Evolutionary conservation across 345 rosid species (phyloP), one percentile per base, ranked within the genome.

Genomic region (Erodium maritimum): DNA sequence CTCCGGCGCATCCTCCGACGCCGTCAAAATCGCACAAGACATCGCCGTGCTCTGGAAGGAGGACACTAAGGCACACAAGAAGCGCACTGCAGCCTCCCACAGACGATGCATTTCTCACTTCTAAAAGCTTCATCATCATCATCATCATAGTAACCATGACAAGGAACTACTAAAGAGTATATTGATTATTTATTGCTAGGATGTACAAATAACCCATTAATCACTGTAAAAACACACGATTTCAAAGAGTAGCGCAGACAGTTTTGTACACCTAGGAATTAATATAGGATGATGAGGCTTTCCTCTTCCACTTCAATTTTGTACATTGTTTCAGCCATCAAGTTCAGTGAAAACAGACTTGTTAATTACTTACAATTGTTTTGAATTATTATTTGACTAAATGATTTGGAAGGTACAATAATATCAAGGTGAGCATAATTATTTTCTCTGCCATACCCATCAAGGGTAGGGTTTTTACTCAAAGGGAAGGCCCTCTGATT

Each of bases 1-100:
- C 21, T 77, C 87, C 0, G 98, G 98, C 59, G 88, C 85, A 42
- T 86, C 95, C 42, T 76, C 75, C 19, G 99, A 93, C 25, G 95
- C 96, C 17, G 58, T 69, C 50, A 85, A 64, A 24, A 85, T 89
- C 2, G 88, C 95, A 20, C 72, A 81, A 61, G 97, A 93, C 21
- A 89, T 93, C 54, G 80, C 91, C 71, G 67, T 62, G 19, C 84
- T 77, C 65, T 93, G 94, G 99, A 89, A 83, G 63, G 54, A 70
- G 5, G 99, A 89, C 73, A 89, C 94, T 5, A 82, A 77, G 72
- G 78, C 59, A 50, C 86, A 83, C 6, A 71, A 69, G 19, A 91
- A 75, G 73, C 74, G 76, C 64, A 61, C 78, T 0, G 64, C 46
- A 5, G 73, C 78, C 63, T 73, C 75, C 77, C 88, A 63, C 54